phyloP scores from a whole-genome alignment of 1,284 basidiomycete species.

The Afroboletus lepidellus region DNA sequence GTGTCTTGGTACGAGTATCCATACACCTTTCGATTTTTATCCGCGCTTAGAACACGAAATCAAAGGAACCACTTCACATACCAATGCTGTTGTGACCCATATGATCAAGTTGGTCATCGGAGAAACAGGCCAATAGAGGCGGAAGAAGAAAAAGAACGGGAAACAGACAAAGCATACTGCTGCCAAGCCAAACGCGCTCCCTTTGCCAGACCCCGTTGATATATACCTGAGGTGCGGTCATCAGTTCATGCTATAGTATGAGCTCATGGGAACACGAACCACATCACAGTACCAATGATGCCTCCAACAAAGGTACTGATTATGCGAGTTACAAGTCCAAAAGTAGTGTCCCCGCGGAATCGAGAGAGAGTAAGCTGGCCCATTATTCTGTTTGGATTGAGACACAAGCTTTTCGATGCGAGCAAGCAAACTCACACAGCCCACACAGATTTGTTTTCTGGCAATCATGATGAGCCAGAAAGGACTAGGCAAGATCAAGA shows the following conservation, averaged over 20 bases:
- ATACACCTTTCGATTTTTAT: conserved; percentile 46
- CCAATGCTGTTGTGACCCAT: conserved; percentile 68
- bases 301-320: conserved; percentile 71
- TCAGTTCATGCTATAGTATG: background rate
- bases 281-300: conserved; percentile 64
- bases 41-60: background rate
- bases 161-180: conserved; percentile 70
- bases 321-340: conserved; percentile 63
- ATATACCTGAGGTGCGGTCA: conserved; percentile 56
- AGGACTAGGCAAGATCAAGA: background rate
- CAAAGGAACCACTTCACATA: conserved; percentile 29
- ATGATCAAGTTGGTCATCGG: conserved; percentile 75
- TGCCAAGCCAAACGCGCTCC: conserved; percentile 75
- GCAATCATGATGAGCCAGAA: background rate
- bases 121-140: conserved; percentile 74
- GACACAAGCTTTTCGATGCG: background rate
- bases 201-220: conserved; percentile 60
- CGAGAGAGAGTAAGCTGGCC: conserved; percentile 67
- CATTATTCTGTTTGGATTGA: conserved; percentile 52
- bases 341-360: conserved; percentile 76
- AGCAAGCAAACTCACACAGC: conserved; percentile 42
- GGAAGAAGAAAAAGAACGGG: conserved; percentile 65
- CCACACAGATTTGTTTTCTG: conserved; percentile 58
- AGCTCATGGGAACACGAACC: conserved; percentile 43
- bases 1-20: conserved; percentile 73